phyloP scores from a whole-genome alignment of 371 early-diverging fungal species.

The Zancudomyces culisetae region DNA sequence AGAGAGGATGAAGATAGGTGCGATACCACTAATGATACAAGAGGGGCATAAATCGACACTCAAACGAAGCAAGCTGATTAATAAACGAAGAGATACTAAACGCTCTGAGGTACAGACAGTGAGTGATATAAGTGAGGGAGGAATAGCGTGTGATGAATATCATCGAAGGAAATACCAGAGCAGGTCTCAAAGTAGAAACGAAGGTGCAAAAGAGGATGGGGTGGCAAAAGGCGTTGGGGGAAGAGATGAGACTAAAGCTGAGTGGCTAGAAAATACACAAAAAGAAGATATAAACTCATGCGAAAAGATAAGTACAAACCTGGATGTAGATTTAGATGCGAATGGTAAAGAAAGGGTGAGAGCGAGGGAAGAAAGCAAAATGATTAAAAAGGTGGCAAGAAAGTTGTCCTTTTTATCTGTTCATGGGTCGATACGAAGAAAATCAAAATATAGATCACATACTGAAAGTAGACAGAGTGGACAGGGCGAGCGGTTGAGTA shows the following conservation, averaged over 20 bases:
- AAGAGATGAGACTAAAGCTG: conserved; percentile 3
- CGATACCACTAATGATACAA: conserved; percentile 12
- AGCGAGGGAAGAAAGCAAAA: neutral
- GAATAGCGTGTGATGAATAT: too few species aligned
- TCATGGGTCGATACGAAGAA: neutral
- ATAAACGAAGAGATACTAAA: conserved; percentile 22
- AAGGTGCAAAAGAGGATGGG: too few species aligned
- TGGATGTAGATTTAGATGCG: neutral
- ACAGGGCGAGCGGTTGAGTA: too few species aligned
- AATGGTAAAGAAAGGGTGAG: neutral
- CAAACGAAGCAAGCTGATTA: conserved; percentile 26
- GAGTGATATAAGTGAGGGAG: too few species aligned
- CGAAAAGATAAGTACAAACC: too few species aligned
- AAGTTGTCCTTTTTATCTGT: neutral
- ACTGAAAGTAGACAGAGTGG: neutral
- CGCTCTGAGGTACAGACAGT: too few species aligned
- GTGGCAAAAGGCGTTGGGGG: neutral
- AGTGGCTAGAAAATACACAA: neutral
- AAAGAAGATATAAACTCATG: too few species aligned
- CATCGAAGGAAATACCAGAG: too few species aligned
- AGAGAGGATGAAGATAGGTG: conserved; percentile 1
- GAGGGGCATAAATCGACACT: conserved; percentile 11
- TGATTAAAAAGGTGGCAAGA: neutral
- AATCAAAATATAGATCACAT: neutral
- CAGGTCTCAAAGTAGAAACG: too few species aligned